Evolutionary conservation across 1,139 yeast genomes (phyloP).

Genomic region (Yamadazyma dendronema): DNA sequence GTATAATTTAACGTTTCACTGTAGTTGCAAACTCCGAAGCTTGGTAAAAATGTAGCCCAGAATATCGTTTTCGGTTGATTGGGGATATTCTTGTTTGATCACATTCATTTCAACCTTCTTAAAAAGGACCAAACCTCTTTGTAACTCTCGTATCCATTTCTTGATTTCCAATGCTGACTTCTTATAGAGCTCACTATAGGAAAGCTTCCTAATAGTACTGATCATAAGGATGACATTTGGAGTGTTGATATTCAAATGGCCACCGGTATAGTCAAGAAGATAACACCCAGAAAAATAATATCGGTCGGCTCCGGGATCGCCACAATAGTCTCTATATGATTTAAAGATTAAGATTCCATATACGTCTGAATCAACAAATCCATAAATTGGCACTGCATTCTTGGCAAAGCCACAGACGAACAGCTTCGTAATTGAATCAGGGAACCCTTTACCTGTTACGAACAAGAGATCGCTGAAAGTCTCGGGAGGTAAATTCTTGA

Average conservation of each 20-base stretch:
- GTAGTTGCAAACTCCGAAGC: background rate
- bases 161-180: conserved; percentile 5
- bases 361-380: conserved; percentile 58
- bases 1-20: conserved; percentile 2
- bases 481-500: conserved; percentile 7
- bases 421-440: conserved; percentile 35
- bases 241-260: conserved; percentile 30
- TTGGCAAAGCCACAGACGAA: conserved; percentile 20
- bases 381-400: conserved; percentile 33
- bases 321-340: conserved; percentile 22
- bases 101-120: conserved; percentile 61
- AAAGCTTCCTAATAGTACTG: conserved; percentile 7
- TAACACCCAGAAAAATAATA: conserved; percentile 25
- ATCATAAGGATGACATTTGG: conserved; percentile 37
- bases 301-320: conserved; percentile 1
- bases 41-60: background rate
- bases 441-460: conserved; percentile 69
- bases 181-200: background rate
- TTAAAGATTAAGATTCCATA: conserved; percentile 64
- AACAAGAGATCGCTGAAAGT: conserved; percentile 27
- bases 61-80: background rate
- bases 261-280: conserved; percentile 38
- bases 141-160: conserved; percentile 44
- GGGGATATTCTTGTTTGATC: background rate
- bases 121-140: conserved; percentile 50